These are phyloP conservation scores for Amylocystis lapponica DNA, from an alignment of 768 basidiomycete species.

Conservation along the genomic window DNA sequence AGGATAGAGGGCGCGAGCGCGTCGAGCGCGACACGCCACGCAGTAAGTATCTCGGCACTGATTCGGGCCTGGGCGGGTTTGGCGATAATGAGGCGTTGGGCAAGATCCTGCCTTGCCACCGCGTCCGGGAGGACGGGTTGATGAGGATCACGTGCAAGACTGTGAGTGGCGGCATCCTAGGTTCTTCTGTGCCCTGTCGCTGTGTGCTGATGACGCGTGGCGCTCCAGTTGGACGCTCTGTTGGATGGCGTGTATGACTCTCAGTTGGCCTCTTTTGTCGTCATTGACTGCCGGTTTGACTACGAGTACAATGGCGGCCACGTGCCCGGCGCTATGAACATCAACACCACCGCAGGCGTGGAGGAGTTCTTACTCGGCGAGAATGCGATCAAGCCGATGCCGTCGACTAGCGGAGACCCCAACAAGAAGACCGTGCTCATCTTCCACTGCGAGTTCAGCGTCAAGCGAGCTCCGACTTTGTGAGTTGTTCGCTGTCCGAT, in stretches of 20 bases:
- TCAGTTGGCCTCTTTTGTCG: constrained; percentile 60
- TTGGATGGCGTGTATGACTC: constrained; percentile 68
- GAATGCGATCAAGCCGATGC: constrained; percentile 48
- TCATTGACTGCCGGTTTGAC: constrained; percentile 97
- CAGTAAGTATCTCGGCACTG: constrained; percentile 30
- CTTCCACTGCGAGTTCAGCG: constrained; percentile 98
- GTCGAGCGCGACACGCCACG: constrained; percentile 23
- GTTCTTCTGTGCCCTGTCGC: background rate
- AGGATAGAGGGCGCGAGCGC: constrained; percentile 8
- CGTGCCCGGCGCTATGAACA: constrained; percentile 85
- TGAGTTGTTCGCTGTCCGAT: constrained; percentile 34
- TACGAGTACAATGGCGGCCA: constrained; percentile 96
- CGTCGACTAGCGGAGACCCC: constrained; percentile 70
- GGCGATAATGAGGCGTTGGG: constrained; percentile 91
- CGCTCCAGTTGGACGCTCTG: constrained; percentile 80
- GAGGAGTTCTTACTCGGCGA: constrained; percentile 75
- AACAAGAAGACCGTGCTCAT: constrained; percentile 78
- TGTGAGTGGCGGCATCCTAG: constrained; percentile 39
- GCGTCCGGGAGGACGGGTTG: constrained; percentile 90
- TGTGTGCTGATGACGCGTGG: too few species aligned
- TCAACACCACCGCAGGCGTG: constrained; percentile 73
- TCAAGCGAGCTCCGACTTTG: constrained; percentile 95
- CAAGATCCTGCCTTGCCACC: constrained; percentile 90
- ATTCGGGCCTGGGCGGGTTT: constrained; percentile 73
- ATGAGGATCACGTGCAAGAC: constrained; percentile 84